Conservation (phyloP, 1,284 basidiomycete species). For the Leccinum solheimii region DNA sequence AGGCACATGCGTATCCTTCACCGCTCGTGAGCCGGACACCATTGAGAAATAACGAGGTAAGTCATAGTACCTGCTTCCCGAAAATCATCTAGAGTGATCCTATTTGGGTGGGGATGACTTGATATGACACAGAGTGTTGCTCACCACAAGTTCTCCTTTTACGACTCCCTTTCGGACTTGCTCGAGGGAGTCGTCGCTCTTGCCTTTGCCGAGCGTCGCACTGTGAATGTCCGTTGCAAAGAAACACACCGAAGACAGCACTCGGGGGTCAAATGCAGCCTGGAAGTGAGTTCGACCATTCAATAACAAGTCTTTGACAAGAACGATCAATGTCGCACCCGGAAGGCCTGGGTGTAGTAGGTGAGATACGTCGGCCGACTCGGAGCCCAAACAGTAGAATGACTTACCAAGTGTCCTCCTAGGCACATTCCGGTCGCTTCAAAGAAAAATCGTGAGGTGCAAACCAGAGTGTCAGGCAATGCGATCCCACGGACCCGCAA, state of each 20-base stretch:
- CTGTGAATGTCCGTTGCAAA: conserved; percentile 91
- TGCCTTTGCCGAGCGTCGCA: conserved; percentile 83
- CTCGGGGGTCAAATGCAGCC: conserved; percentile 83
- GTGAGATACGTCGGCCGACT: conserved; percentile 10
- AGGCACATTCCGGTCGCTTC: conserved; percentile 84
- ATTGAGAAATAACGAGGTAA: background rate
- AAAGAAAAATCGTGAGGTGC: conserved; percentile 4
- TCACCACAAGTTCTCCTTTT: conserved; percentile 81
- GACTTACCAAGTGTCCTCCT: conserved; percentile 72
- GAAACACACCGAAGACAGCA: conserved; percentile 85
- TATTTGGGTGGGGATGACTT: conserved; percentile 1
- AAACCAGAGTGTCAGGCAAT: background rate
- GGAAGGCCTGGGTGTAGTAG: conserved; percentile 19
- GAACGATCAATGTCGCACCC: conserved; percentile 16
- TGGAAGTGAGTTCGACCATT: conserved; percentile 11
- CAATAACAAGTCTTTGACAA: conserved; percentile 54
- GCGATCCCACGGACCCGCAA: conserved; percentile 60
- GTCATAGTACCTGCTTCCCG: conserved; percentile 73
- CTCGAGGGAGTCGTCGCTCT: conserved; percentile 75
- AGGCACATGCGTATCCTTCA: conserved; percentile 85
- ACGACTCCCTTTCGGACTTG: conserved; percentile 75
- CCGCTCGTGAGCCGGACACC: conserved; percentile 1
- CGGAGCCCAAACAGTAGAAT: background rate
- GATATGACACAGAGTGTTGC: conserved; percentile 25
- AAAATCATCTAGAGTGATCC: conserved; percentile 74